phyloP scores from a whole-genome alignment of 163 green algal species.

The Chlorella variabilis region DNA sequence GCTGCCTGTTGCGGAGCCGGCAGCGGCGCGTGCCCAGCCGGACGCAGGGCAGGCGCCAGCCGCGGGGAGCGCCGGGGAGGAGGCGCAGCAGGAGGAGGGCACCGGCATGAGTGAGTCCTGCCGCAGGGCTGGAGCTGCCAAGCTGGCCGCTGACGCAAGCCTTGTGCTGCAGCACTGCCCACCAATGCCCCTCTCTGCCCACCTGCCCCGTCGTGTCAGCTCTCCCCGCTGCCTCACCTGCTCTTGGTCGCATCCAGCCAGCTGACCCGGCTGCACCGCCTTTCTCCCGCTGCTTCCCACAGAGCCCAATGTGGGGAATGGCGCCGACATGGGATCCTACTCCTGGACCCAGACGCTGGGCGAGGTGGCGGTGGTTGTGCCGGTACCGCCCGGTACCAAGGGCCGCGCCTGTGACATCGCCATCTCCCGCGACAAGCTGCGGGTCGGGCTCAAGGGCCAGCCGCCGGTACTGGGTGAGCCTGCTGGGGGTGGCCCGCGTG shows the following conservation, averaged over 20 bases:
- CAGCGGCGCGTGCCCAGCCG: neutral
- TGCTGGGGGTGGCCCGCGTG: too few species aligned
- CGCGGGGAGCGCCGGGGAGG: neutral
- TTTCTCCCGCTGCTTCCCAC: neutral
- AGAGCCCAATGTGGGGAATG: constrained; percentile 86
- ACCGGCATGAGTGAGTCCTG: constrained; percentile 45
- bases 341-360: constrained; percentile 88
- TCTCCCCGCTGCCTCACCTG: too few species aligned
- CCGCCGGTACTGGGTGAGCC: constrained; percentile 47
- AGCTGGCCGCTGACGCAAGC: neutral
- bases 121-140: neutral
- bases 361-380: constrained; percentile 78
- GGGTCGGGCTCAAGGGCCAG: constrained; percentile 78
- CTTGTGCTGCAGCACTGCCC: too few species aligned
- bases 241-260: neutral
- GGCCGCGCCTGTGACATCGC: constrained; percentile 73
- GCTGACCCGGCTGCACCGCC: neutral
- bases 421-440: constrained; percentile 69
- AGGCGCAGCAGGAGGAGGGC: neutral
- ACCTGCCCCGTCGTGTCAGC: too few species aligned
- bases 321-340: constrained; percentile 81
- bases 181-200: too few species aligned
- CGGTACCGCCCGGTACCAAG: constrained; percentile 76
- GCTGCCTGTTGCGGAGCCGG: neutral
- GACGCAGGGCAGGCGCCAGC: neutral